A percentile compares a stretch with the other conserved stretches of the same genome.
Evolutionary conservation across 148 eudicot species (phyloP).

Genomic region (Chenopodium suecicum): DNA sequence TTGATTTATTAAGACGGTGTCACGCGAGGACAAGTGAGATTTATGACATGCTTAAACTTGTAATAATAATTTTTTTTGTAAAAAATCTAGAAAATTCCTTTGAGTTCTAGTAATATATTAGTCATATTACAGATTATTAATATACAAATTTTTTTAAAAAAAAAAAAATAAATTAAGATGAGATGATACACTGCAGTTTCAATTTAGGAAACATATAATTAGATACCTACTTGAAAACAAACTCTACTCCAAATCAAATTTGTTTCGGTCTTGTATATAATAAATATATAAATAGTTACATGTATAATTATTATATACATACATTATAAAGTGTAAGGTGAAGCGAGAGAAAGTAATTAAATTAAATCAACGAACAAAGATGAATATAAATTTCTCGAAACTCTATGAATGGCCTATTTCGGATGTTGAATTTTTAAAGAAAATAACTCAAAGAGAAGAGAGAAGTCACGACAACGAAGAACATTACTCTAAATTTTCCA

Average conservation of each 20-base stretch:
- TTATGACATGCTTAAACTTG: too few species aligned
- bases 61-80: too few species aligned
- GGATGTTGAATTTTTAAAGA: constrained; percentile 30
- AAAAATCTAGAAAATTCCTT: background rate
- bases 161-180: background rate
- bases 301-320: background rate
- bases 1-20: too few species aligned
- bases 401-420: constrained; percentile 23
- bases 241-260: too few species aligned
- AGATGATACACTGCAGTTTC: too few species aligned
- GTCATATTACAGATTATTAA: too few species aligned
- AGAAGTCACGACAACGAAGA: background rate
- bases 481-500: background rate
- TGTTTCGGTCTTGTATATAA: background rate
- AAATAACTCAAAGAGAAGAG: background rate
- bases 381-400: background rate
- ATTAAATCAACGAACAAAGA: too few species aligned
- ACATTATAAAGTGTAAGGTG: background rate
- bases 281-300: background rate
- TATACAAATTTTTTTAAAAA: background rate
- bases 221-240: background rate
- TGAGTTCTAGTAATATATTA: too few species aligned
- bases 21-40: too few species aligned
- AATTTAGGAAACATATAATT: too few species aligned
- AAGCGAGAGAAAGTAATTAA: too few species aligned